These are phyloP conservation scores for Chionographis japonica DNA, from an alignment of 106 monocot genomes.

Conservation along the genomic window DNA sequence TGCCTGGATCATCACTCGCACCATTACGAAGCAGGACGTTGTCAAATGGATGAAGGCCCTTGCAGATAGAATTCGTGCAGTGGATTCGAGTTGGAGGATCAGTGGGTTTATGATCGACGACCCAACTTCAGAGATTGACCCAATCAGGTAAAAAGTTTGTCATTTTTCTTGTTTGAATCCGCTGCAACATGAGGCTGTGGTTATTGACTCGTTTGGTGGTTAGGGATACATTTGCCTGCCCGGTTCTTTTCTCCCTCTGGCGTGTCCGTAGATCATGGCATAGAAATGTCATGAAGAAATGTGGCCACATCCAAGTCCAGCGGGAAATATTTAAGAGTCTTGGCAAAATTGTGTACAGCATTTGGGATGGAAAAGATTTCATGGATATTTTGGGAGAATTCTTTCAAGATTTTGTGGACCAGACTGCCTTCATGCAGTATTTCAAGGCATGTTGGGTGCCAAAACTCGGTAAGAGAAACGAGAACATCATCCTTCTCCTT, in stretches of 20 bases:
- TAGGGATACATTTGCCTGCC: constrained; percentile 76
- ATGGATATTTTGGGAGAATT: constrained; percentile 36
- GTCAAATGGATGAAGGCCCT: constrained; percentile 92
- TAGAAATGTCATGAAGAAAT: constrained; percentile 73
- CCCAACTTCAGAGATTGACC: constrained; percentile 66
- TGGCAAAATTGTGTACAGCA: constrained; percentile 51
- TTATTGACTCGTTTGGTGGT: constrained; percentile 1
- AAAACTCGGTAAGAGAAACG: constrained; percentile 65
- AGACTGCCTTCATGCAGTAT: constrained; percentile 76
- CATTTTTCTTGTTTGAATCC: not conserved
- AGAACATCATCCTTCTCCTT: not conserved
- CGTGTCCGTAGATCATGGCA: constrained; percentile 87
- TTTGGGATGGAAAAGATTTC: constrained; percentile 44
- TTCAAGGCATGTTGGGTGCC: constrained; percentile 90
- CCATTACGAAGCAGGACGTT: constrained; percentile 66
- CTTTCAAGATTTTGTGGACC: constrained; percentile 86
- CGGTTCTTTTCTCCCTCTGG: constrained; percentile 85
- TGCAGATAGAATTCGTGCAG: constrained; percentile 47
- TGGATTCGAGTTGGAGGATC: constrained; percentile 68
- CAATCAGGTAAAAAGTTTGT: constrained; percentile 57
- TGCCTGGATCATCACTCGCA: constrained; percentile 93
- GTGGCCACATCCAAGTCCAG: constrained; percentile 60
- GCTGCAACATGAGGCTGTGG: not conserved
- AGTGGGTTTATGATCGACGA: constrained; percentile 86
- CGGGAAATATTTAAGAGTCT: constrained; percentile 67